Evolutionary conservation across 129 eudicot genomes (phyloP), one percentile per base, ranked within the genome.

Genomic region (Rutidosis leptorrhynchoides): DNA sequence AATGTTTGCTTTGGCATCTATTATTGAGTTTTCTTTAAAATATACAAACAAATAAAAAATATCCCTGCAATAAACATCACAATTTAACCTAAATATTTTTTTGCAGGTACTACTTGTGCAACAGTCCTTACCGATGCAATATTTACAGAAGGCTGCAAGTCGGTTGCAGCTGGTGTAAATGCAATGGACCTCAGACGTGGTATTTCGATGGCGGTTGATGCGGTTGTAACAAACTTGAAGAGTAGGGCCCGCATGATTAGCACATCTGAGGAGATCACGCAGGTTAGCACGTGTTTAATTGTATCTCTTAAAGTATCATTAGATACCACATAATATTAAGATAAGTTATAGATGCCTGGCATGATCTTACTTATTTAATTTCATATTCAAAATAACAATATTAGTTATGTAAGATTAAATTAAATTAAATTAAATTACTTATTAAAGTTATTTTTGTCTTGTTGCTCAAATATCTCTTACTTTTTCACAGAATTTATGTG

Each of bases 101-200:
- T 60, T 66, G 7, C 68, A 88, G 96, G 96, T 78, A 88, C 96
- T 15, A 88, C 96, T n/a, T 85, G 93, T 78, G 93, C 96, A 4
- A 85, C 96, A 29, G 76, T 88, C 74, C 87, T 88, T 45, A 85
- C 96, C n/a, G 78, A 82, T 23, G 87, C 96, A 30, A 88, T 87
- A 67, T 82, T 28, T 52, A 27, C 72, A 6, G 72, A 67, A 67
- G 72, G 72, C 7, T 67, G 72, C 48, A 67, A 67, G 26, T 67
- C 72, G 6, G 61, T 67, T 21, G 72, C 72, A 0, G 72, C 72
- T 30, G 72, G 72, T 19, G 12, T 67, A 62, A 67, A 67, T 29
- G 72, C 72, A 1, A 67, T 67, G 72, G 72, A 67, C 56, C 72
- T 67, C 12, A 51, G 72, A 67, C 72, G 72, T 29, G 96, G 96